phyloP scores from a whole-genome alignment of 1,139 yeast genomes.

The Chernovozyma aurita region DNA sequence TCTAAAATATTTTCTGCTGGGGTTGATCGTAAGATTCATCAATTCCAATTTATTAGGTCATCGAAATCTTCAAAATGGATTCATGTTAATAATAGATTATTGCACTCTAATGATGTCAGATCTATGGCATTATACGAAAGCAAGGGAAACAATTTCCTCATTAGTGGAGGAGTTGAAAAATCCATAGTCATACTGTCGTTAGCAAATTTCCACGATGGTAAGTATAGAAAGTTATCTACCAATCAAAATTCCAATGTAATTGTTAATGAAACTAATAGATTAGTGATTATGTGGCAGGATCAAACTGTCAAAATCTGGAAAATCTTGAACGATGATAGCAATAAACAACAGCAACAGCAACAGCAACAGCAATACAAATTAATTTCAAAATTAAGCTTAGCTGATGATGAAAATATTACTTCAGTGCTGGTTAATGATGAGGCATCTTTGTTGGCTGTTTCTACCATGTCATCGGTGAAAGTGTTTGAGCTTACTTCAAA shows the following conservation, averaged over 20 bases:
- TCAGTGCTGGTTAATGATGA: conserved; percentile 63
- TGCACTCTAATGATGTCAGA: conserved; percentile 89
- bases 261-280: conserved; percentile 43
- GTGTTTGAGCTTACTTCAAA: conserved; percentile 48
- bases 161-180: conserved; percentile 90
- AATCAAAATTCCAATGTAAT: conserved; percentile 62
- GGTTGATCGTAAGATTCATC: conserved; percentile 86
- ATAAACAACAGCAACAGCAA: conserved; percentile 8
- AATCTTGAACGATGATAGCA: conserved; percentile 31
- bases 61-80: conserved; percentile 61
- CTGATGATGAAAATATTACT: conserved; percentile 80
- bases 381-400: conserved; percentile 60
- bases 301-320: conserved; percentile 81
- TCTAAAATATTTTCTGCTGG: conserved; percentile 82
- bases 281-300: conserved; percentile 76
- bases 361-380: conserved; percentile 38
- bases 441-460: conserved; percentile 65
- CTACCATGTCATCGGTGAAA: conserved; percentile 66
- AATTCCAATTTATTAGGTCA: conserved; percentile 42
- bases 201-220: conserved; percentile 67
- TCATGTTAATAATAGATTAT: conserved; percentile 68
- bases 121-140: conserved; percentile 70
- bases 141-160: conserved; percentile 62
- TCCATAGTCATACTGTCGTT: conserved; percentile 70
- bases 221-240: conserved; percentile 65